Conservation (phyloP, 2,329 filamentous ascomycete genomes). For the Calonectria montana region DNA sequence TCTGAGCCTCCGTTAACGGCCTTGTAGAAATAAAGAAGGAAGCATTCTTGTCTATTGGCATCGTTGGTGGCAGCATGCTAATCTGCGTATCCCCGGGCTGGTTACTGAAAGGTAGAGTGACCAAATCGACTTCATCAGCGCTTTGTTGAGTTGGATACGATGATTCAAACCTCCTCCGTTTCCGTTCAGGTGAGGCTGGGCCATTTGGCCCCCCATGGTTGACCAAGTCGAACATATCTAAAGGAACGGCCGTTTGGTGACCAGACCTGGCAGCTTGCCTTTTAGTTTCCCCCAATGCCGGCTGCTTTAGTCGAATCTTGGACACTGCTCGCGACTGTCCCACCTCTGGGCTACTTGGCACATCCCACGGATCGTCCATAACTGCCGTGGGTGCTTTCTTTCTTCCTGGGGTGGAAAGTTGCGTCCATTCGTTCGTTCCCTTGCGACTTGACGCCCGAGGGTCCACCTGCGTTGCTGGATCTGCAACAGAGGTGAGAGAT, state of each 20-base stretch:
- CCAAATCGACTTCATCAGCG: conserved; percentile 41
- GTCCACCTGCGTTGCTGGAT: conserved; percentile 34
- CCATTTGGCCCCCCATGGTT: not conserved
- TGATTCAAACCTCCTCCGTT: conserved; percentile 38
- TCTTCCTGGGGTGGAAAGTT: conserved; percentile 47
- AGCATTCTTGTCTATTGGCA: conserved; percentile 40
- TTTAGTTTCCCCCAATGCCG: not conserved
- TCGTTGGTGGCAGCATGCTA: conserved; percentile 41
- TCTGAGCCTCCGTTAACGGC: conserved; percentile 51
- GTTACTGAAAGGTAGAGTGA: conserved; percentile 39
- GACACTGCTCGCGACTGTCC: conserved; percentile 19
- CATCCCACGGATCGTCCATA: conserved; percentile 55
- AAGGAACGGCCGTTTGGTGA: not conserved
- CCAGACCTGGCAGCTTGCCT: not conserved
- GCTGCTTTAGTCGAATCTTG: conserved; percentile 32
- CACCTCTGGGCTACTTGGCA: conserved; percentile 56
- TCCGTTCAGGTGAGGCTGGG: conserved; percentile 26
- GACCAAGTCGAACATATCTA: not conserved
- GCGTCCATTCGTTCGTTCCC: conserved; percentile 44
- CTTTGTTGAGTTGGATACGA: conserved; percentile 25
- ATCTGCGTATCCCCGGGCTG: conserved; percentile 29
- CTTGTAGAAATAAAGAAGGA: conserved; percentile 50
- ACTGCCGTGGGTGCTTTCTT: conserved; percentile 35
- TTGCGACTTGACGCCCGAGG: conserved; percentile 25
- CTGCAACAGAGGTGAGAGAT: conserved; percentile 44